Evolutionary conservation across 352 stramenopile species (phyloP).

Genomic region (Phytopythium sindhum): DNA sequence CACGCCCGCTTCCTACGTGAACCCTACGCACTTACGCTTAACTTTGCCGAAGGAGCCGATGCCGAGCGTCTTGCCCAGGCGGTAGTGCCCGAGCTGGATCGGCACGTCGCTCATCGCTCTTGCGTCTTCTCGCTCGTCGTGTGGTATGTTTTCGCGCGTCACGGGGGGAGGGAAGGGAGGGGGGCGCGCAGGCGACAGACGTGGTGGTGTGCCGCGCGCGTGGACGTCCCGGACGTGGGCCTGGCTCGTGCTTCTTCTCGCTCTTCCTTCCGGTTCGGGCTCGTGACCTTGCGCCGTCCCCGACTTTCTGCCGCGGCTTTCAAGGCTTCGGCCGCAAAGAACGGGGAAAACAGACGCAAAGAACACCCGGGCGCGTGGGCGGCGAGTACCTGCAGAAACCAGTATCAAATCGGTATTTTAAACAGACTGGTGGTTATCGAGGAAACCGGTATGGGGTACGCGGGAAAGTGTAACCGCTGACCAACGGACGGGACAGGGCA

Average conservation of each 20-base stretch:
- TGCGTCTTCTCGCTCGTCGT: not conserved
- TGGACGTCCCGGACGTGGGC: not conserved
- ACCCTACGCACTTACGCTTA: constrained; percentile 81
- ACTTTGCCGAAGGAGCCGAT: constrained; percentile 99
- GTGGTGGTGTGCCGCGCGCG: not conserved
- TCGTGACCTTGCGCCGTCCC: not conserved
- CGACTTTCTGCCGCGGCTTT: constrained; percentile 5
- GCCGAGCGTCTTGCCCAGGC: constrained; percentile 98
- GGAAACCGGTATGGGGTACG: not conserved
- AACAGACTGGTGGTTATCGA: not conserved
- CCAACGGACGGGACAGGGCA: too few relatives aligned
- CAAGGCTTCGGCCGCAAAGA: not conserved
- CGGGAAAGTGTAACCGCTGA: too few relatives aligned
- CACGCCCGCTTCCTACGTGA: not conserved
- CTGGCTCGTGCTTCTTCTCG: not conserved
- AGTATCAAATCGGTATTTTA: not conserved
- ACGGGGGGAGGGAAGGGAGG: not conserved
- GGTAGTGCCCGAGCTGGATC: constrained; percentile 97
- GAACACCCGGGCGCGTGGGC: not conserved
- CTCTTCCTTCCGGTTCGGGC: not conserved
- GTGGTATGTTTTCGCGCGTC: not conserved
- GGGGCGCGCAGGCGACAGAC: not conserved
- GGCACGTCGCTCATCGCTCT: constrained; percentile 78
- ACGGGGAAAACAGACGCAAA: constrained; percentile 6
- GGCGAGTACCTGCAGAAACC: not conserved